Base-by-base conservation (phyloP, 1,284 basidiomycete genomes). In the Cutaneotrichosporon sp. region DNA sequence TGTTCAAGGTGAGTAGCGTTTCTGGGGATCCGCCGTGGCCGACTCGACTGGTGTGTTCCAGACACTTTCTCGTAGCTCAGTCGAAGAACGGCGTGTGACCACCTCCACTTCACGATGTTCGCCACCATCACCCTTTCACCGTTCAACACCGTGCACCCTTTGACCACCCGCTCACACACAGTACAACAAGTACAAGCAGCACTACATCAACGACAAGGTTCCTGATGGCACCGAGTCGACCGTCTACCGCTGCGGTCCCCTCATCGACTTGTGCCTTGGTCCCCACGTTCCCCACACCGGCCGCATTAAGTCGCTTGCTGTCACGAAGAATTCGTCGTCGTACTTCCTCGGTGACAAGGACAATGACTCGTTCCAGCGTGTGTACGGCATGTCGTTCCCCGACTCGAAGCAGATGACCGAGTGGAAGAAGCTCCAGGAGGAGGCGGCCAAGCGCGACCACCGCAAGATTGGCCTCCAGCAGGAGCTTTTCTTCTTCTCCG, bases 151-250 rank as follows among this genome's bases (percentile, higher is more conserved):
- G 11, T 16, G 22, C 5, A 13, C 1, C 34, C 14, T 13, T 14
- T 8, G 30, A n/a, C 18, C 14, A 7, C 14, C 9, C 26, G 62
- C 57, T 67, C 16, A 66, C 31, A 64, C 42, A 5, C 74, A 97
- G 92, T 99, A 99, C 83, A 99, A 99, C 85, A 97, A 95, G 81
- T 99, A 97, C 85, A 99, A 99, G 84, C 87, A 89, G 76, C 90
- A 98, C 80, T 88, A 99, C 77, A 99, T 99, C 76, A 87, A 96
- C 78, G 87, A 88, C 71, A 98, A 99, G 83, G 90, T 99, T 63
- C 90, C 94, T 9, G 96, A 99, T 79, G 96, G 96, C 69, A 91
- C 92, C 18, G 93, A 91, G 60, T 97, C 97, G 60, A 99, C 97
- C 16, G 94, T 99, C 34, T 99, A 99, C 84, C 91, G 95, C 62